A percentile compares a stretch with the other conserved stretches of the same genome.
Conservation (phyloP, 2,329 filamentous ascomycete species). For the Claviceps fusiformis region DNA sequence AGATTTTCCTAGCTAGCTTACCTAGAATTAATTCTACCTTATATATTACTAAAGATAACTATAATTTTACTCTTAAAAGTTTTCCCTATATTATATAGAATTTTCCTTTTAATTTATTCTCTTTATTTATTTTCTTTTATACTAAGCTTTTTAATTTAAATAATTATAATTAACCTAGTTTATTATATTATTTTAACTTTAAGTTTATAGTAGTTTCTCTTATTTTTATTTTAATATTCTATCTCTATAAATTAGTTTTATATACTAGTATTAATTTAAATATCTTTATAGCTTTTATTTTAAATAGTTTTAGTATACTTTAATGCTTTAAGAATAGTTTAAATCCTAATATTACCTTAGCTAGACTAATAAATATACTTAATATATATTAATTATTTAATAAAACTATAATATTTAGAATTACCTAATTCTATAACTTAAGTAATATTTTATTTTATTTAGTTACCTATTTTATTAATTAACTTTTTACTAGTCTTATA, state of each 20-base stretch:
- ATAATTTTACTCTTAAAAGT: not conserved
- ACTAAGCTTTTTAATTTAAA: not conserved
- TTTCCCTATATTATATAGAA: not conserved
- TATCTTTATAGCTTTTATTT: not conserved
- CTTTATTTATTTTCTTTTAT: not conserved
- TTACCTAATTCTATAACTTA: not conserved
- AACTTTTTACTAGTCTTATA: not conserved
- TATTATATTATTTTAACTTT: not conserved
- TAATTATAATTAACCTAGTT: not conserved
- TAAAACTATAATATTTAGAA: not conserved
- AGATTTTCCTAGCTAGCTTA: fast-evolving
- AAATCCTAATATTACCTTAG: not conserved
- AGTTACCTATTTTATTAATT: not conserved
- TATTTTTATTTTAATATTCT: not conserved
- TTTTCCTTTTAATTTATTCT: not conserved
- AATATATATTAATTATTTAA: not conserved
- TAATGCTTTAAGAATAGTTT: not conserved
- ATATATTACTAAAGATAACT: not conserved
- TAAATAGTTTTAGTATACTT: no score
- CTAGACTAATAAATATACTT: not conserved
- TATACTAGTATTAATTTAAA: not conserved
- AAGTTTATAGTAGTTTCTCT: not conserved
- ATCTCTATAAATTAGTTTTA: not conserved
- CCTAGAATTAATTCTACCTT: not conserved
- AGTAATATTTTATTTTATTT: not conserved